phyloP scores from a whole-genome alignment of 352 stramenopile genomes.

The Phytophthora tubulina region DNA sequence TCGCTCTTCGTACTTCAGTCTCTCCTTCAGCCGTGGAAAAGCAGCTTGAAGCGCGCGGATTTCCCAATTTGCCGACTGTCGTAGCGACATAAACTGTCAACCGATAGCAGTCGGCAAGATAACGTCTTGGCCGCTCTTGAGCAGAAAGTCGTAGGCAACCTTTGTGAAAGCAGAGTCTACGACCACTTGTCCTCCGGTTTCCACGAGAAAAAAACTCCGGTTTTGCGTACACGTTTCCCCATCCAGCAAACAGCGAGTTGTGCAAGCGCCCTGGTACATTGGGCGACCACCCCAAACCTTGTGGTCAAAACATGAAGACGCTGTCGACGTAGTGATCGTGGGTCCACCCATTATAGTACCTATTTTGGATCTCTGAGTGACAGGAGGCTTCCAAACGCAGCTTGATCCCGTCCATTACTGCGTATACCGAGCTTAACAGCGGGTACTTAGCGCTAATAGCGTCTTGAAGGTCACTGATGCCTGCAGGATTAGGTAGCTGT shows the following conservation, averaged over 20 bases:
- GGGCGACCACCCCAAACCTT: slow-evolving; percentile 36
- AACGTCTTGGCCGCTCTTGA: slow-evolving; percentile 2
- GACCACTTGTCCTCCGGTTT: slow-evolving; percentile 2
- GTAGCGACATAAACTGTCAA: slow-evolving; percentile 2
- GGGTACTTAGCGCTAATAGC: background rate
- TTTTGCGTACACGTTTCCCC: slow-evolving; percentile 17
- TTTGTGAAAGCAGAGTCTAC: slow-evolving; percentile 26
- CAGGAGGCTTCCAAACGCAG: slow-evolving; percentile 28
- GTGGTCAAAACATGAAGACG: slow-evolving; percentile 45
- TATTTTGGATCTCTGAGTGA: slow-evolving; percentile 31
- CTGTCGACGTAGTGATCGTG: slow-evolving; percentile 30
- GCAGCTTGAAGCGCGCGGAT: background rate
- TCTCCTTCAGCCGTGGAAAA: slow-evolving; percentile 22
- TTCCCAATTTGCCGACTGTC: slow-evolving; percentile 17
- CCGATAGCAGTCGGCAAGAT: slow-evolving; percentile 1
- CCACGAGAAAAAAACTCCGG: background rate
- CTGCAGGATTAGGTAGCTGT: background rate
- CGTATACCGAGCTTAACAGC: slow-evolving; percentile 6
- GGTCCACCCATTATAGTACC: no score
- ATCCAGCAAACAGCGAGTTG: slow-evolving; percentile 28
- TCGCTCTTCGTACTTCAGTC: slow-evolving; percentile 6
- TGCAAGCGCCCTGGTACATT: slow-evolving; percentile 45
- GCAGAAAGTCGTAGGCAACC: slow-evolving; percentile 1
- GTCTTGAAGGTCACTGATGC: background rate
- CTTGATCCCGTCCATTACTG: slow-evolving; percentile 47